Percentiles rank a stretch among this genome's conserved stretches.
Conservation (phyloP, 1,284 basidiomycete species). For the Ceratobasidium sp. region DNA sequence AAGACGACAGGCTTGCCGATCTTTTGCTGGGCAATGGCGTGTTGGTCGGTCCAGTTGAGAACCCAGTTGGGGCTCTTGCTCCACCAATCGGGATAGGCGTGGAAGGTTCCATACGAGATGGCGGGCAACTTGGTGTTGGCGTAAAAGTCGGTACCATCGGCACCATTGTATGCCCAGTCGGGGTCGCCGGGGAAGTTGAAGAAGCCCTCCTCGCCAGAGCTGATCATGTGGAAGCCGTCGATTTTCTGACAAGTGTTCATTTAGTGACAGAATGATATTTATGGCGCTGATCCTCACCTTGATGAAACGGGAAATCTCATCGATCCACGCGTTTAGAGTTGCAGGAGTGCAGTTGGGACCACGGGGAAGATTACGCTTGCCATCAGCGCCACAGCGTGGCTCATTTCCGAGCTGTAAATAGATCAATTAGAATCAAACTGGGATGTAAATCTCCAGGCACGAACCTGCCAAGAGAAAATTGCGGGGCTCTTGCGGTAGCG, state of each 20-base stretch:
- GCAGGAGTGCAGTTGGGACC: conserved; percentile 36
- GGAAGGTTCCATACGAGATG: conserved; percentile 40
- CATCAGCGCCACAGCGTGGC: conserved; percentile 40
- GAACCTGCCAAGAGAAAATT: conserved; percentile 40
- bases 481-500: conserved; percentile 41
- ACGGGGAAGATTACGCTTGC: conserved; percentile 38
- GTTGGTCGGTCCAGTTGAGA: conserved; percentile 38
- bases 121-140: conserved; percentile 30
- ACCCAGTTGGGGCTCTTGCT: conserved; percentile 41
- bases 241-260: conserved; percentile 22
- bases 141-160: conserved; percentile 39
- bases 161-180: conserved; percentile 39
- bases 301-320: conserved; percentile 40
- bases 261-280: not conserved
- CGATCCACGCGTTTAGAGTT: conserved; percentile 28
- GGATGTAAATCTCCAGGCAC: not conserved
- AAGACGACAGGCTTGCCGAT: conserved; percentile 42
- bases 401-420: conserved; percentile 34
- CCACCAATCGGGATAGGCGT: conserved; percentile 41
- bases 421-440: not conserved
- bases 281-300: conserved; percentile 7
- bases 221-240: conserved; percentile 37
- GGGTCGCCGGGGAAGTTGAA: conserved; percentile 37
- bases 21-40: conserved; percentile 40
- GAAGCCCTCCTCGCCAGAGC: conserved; percentile 38